Evolutionary conservation across 768 basidiomycete genomes (phyloP).

Genomic region (Rhodotorula babjevae): DNA sequence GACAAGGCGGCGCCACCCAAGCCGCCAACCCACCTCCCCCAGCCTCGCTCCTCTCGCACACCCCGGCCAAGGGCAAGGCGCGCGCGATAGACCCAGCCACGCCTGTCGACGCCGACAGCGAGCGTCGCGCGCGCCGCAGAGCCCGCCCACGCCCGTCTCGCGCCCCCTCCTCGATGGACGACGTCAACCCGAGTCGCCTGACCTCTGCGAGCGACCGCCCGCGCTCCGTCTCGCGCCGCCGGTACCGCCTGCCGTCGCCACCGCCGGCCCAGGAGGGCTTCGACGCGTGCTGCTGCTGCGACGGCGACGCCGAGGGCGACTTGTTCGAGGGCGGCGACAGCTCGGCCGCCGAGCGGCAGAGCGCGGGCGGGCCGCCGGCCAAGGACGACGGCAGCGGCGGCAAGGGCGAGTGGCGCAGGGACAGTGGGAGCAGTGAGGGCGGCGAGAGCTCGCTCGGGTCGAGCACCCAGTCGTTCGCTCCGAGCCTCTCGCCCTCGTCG

Average conservation of each 20-base stretch:
- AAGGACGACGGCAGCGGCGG: too few relatives aligned
- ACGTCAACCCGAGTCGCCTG: neutral
- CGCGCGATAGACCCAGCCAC: neutral
- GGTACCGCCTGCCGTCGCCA: neutral
- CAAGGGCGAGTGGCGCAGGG: neutral
- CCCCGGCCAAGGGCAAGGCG: neutral
- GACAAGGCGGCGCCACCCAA: neutral
- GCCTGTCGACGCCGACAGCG: neutral
- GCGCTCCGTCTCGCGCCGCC: neutral
- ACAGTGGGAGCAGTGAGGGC: neutral
- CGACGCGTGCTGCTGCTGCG: neutral
- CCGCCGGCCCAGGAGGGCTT: neutral
- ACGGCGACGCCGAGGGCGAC: neutral
- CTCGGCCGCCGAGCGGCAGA: too few relatives aligned
- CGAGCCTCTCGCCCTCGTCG: neutral
- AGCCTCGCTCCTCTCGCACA: neutral
- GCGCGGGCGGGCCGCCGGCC: too few relatives aligned
- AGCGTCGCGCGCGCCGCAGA: neutral
- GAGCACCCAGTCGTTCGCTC: neutral
- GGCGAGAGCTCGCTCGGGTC: neutral
- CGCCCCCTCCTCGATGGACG: neutral
- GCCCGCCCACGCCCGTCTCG: neutral
- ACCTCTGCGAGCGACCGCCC: neutral
- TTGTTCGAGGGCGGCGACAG: neutral
- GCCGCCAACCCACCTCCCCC: neutral